Base-by-base conservation (phyloP, 2,329 filamentous ascomycete genomes). In the Microcyclospora tardicrescens region DNA sequence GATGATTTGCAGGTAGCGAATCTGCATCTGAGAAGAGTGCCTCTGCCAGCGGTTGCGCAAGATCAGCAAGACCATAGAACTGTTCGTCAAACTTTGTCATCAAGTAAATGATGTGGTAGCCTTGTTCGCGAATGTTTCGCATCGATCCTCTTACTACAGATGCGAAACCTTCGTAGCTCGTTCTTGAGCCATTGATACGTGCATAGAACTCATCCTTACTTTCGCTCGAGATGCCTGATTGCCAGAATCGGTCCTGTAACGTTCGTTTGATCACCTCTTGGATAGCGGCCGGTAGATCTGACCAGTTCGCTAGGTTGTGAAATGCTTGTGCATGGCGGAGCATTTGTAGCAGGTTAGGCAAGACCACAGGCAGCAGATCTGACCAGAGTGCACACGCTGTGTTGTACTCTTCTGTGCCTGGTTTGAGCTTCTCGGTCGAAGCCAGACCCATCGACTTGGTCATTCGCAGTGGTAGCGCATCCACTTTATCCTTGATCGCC, bases 171-270 rank as follows among this genome's bases (percentile, higher is more conserved):
- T 98, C 91, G 40, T 94, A 75, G 0, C 86, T 94, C 31, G 73
- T 75, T 61, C 86, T 93, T 40, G 91, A 94, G 27, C 85, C 82
- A 40, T 85, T 77, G 2, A 98, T 89, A 31, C 84, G 77, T 27
- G 85, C 83, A 60, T 95, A 96, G 58, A 98, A 98, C 42, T 96
- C 89, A 45, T 96, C 91, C 58, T 91, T 86, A 51, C 84, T 96
- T 16, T 93, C 91, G 44, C 81, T 83, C 0, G 91, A 96, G 36
- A 98, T 98, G 9, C 91, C 91, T 6, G 87, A 85, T 66, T 98
- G 91, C 91, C 91, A 98, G 59, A 98, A 98, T 16, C 91, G 75
- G 61, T 98, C 91, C 11, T 86, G 93, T 15, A 98, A 66, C 14
- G 96, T 85, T 15, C 84, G 75, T 33, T 77, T 74, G 30, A 96